Evolutionary conservation across 257 asterid species (phyloP).

Genomic region (Solanum acaule): DNA sequence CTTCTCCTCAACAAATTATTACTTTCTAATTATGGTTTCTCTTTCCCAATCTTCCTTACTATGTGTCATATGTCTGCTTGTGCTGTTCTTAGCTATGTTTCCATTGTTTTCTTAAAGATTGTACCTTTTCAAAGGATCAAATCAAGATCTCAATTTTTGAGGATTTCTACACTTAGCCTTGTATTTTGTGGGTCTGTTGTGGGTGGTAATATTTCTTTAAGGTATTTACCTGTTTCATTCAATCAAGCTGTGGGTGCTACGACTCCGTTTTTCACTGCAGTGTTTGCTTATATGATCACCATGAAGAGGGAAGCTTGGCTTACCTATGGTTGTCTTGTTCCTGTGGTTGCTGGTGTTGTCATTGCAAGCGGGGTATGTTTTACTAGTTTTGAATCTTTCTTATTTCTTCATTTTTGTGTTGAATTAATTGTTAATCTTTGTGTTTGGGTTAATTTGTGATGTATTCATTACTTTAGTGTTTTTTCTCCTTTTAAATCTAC

Average conservation of each 20-base stretch:
- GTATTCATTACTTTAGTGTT: background rate
- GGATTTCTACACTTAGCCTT: conserved; percentile 66
- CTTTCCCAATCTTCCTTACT: conserved; percentile 82
- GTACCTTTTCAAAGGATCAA: conserved; percentile 80
- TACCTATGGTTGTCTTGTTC: conserved; percentile 74
- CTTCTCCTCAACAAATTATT: conserved; percentile 84
- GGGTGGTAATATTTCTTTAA: conserved; percentile 84
- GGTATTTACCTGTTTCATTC: conserved; percentile 75
- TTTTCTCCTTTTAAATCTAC: background rate
- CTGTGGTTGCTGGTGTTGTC: conserved; percentile 89
- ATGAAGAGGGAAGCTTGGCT: conserved; percentile 72
- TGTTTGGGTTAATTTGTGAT: background rate
- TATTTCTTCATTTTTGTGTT: background rate
- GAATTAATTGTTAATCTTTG: background rate
- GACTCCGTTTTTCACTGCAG: conserved; percentile 90
- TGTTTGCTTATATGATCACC: conserved; percentile 80
- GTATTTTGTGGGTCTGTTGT: conserved; percentile 93
- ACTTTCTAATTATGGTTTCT: conserved; percentile 76
- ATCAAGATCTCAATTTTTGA: conserved; percentile 66
- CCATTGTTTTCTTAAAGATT: conserved; percentile 58
- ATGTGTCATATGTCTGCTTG: conserved; percentile 99
- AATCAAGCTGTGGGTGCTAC: conserved; percentile 98
- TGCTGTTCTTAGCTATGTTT: conserved; percentile 77
- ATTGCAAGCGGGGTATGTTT: conserved; percentile 89
- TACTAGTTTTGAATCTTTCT: background rate